Evolutionary conservation across 805 yeast species (phyloP), one percentile per base, ranked within the genome.

Genomic region (Kuraishia capsulata): DNA sequence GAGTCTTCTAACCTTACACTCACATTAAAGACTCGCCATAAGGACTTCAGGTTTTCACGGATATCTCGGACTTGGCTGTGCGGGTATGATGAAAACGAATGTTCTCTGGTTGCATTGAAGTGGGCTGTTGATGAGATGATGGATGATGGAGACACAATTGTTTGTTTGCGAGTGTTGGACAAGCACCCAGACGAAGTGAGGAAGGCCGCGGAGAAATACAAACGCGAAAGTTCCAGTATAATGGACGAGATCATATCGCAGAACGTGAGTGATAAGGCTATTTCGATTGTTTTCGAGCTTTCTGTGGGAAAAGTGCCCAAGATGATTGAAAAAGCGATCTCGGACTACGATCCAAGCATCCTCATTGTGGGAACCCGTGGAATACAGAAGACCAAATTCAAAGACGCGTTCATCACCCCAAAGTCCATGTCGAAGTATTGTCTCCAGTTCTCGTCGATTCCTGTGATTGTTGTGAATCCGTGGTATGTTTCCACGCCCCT

Each of bases 381-480:
- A 28, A 46, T 56, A 3, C 52, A 49, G 18, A 54, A 59, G 37
- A 59, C 65, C 14, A 68, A 69, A 0, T 56, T 69, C 39, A 64
- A 54, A 32, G 64, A 63, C 8, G 53, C 65, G 3, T 43, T 68
- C 35, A 50, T 50, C 14, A 45, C 57, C 5, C 68, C 73, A 1
- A 68, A 70, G 28, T 63, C 72, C 2, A 55, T 71, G 50, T 67
- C 73, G 3, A 70, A 70, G 42, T 64, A 65, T 43, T 70, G 69
- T 45, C 48, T 71, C n/a, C 69, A 67, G 41, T 64, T 61, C 39
- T 64, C 71, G 5, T 60, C 60, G 2, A 57, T 71, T 5, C 76
- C 76, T 0, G 71, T 68, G 2, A 53, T 67, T 29, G 68, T 69
- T 3, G 68, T 69, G 23, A 61, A 64, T 25, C 71, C 71, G 9